Conservation (phyloP, 148 eudicot genomes). For the Rhododendron ferrugineum region DNA sequence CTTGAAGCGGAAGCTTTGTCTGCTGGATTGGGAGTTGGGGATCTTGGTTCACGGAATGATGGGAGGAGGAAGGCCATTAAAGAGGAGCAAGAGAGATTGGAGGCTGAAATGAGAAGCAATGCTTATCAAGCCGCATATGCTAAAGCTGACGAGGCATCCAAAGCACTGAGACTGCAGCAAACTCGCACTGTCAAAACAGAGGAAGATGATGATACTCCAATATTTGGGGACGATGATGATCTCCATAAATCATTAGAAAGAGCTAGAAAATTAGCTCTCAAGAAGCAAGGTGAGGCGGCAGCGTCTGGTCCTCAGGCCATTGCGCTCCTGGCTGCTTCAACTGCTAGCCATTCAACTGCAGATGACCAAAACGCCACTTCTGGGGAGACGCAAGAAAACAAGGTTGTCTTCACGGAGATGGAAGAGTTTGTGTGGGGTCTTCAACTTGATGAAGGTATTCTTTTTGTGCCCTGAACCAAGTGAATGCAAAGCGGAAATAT, state of each 20-base stretch:
- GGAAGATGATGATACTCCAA: slow-evolving; percentile 46
- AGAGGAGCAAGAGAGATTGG: slow-evolving; percentile 64
- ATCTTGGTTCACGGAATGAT: slow-evolving; percentile 84
- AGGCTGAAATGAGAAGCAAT: slow-evolving; percentile 66
- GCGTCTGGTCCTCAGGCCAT: slow-evolving; percentile 56
- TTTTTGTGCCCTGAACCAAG: neutral
- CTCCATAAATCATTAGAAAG: slow-evolving; percentile 75
- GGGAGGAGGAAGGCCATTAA: slow-evolving; percentile 48
- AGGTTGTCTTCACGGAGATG: slow-evolving; percentile 96
- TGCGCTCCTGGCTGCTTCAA: slow-evolving; percentile 53
- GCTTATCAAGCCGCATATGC: slow-evolving; percentile 73
- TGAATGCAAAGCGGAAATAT: neutral
- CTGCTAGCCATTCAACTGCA: slow-evolving; percentile 28
- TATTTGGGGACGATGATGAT: slow-evolving; percentile 80
- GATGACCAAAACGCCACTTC: slow-evolving; percentile 36
- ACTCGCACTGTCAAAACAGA: slow-evolving; percentile 20
- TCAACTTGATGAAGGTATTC: slow-evolving; percentile 84
- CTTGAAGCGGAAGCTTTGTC: slow-evolving; percentile 90
- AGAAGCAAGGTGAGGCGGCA: slow-evolving; percentile 46
- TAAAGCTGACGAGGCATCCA: slow-evolving; percentile 86
- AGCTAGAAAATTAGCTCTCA: slow-evolving; percentile 78
- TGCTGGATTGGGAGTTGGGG: slow-evolving; percentile 73
- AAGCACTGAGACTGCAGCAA: slow-evolving; percentile 58
- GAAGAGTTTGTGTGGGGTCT: slow-evolving; percentile 99
- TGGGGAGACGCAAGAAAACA: slow-evolving; percentile 63